Evolutionary conservation across 202 grass and related monocot genomes (phyloP), one percentile per base, ranked within the genome.

Genomic region (Hordeum pubiflorum): DNA sequence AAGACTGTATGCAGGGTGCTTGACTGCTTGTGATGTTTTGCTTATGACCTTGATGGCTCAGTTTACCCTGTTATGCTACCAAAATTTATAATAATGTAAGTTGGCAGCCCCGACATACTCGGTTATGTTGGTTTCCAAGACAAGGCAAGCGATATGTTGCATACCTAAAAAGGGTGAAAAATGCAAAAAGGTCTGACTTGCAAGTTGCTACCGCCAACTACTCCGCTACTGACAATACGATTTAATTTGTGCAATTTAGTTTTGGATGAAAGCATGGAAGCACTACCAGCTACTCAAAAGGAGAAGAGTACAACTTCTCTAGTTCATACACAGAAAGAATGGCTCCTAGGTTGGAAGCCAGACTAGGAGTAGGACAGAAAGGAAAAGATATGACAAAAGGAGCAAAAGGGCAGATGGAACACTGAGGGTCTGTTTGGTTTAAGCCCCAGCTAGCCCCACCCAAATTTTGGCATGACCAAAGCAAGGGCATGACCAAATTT

Each of bases 261-360:
- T 61, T 23, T 62, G 10, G 41, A 54, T 43, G 38, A 72, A 37
- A 72, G 57, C 55, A 72, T 36, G 58, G 31, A 73, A 82, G 27
- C 43, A 26, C 29, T 18, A 29, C 14, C 36, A 17, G 9, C 59
- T 73, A 31, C 44, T 55, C 70, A 73, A 17, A 63, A 71, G 72
- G 48, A 58, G 77, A 84, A 64, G 63, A 80, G 23, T 64, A 52
- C 44, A 82, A 65, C 3, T 55, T 75, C 13, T 82, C 31, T 75
- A 15, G 14, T 83, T 75, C 63, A 44, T 29, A 74, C 60, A 81
- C 20, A 50, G 29, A 37, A 27, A 7, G 13, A 64, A 66, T 31
- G n/a, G 5, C 32, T 75, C 0, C 2, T 14, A 79, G 39, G 38
- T 79, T 61, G 17, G 6, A 79, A 63, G 31, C 9, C 41, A 69